A percentile compares a stretch with the other conserved stretches of the same genome.
Conservation (phyloP, 108 stramenopile species). For the Cyclostephanos invisitatus region DNA sequence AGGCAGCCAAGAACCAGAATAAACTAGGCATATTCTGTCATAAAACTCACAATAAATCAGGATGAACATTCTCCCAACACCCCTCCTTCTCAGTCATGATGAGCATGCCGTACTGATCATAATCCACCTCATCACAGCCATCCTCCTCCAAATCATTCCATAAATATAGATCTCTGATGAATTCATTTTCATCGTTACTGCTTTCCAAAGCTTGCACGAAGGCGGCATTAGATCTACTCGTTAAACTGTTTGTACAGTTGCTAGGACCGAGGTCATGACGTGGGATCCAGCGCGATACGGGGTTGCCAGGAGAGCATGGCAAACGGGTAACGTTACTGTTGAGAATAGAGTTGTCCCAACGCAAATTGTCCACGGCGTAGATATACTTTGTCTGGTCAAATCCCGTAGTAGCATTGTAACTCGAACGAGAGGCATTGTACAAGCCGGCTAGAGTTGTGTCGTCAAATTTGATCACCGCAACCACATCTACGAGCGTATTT, state of each 20-base stretch:
- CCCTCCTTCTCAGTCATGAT: constrained; percentile 40
- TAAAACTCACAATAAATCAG: constrained; percentile 37
- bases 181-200: constrained; percentile 44
- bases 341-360: constrained; percentile 37
- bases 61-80: constrained; percentile 61
- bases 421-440: constrained; percentile 17
- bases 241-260: constrained; percentile 29
- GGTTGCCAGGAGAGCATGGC: constrained; percentile 27
- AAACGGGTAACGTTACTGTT: constrained; percentile 26
- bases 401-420: neutral
- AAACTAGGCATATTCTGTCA: neutral
- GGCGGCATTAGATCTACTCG: constrained; percentile 14
- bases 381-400: constrained; percentile 9
- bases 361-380: constrained; percentile 27
- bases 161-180: constrained; percentile 35
- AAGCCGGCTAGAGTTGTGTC: constrained; percentile 27
- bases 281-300: constrained; percentile 45
- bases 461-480: constrained; percentile 40
- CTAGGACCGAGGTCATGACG: constrained; percentile 29
- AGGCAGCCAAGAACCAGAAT: neutral
- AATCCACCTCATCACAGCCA: constrained; percentile 36
- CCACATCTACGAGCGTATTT: constrained; percentile 25
- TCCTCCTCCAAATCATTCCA: constrained; percentile 30
- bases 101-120: constrained; percentile 36
- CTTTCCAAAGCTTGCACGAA: constrained; percentile 20